These are phyloP conservation scores for Aspergillus sp. DNA, from an alignment of 2,329 filamentous ascomycete species.

Conservation along the genomic window DNA sequence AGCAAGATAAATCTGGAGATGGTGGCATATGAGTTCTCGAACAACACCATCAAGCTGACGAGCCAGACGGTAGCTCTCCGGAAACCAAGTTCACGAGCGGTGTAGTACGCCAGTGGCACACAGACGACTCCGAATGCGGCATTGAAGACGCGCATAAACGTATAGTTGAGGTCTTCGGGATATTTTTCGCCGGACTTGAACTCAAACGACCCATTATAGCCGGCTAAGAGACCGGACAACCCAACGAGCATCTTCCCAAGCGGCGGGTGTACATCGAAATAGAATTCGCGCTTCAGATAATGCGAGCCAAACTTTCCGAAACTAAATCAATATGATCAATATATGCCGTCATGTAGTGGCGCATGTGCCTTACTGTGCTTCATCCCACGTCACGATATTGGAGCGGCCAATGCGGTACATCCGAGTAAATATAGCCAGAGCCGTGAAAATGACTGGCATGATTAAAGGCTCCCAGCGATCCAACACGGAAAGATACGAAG, in stretches of 20 bases:
- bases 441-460: constrained; percentile 63
- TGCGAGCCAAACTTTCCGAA: constrained; percentile 90
- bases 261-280: constrained; percentile 95
- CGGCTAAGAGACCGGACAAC: constrained; percentile 90
- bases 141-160: constrained; percentile 98
- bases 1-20: constrained; percentile 98
- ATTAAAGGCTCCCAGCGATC: constrained; percentile 62
- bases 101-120: constrained; percentile 92
- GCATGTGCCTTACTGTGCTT: constrained; percentile 62
- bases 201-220: constrained; percentile 98
- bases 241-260: constrained; percentile 98
- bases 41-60: constrained; percentile 93
- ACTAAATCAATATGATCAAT: constrained; percentile 20
- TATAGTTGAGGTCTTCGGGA: constrained; percentile 90
- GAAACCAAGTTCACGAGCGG: constrained; percentile 85
- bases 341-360: no score
- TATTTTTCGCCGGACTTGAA: constrained; percentile 99
- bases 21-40: constrained; percentile 98
- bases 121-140: constrained; percentile 90
- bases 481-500: constrained; percentile 39
- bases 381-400: constrained; percentile 73
- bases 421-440: constrained; percentile 63
- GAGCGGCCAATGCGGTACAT: constrained; percentile 68
- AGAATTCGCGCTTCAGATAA: constrained; percentile 98
- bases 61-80: constrained; percentile 88